These are phyloP conservation scores for Tylopilus sp. DNA, from an alignment of 768 basidiomycete species.

Conservation along the genomic window DNA sequence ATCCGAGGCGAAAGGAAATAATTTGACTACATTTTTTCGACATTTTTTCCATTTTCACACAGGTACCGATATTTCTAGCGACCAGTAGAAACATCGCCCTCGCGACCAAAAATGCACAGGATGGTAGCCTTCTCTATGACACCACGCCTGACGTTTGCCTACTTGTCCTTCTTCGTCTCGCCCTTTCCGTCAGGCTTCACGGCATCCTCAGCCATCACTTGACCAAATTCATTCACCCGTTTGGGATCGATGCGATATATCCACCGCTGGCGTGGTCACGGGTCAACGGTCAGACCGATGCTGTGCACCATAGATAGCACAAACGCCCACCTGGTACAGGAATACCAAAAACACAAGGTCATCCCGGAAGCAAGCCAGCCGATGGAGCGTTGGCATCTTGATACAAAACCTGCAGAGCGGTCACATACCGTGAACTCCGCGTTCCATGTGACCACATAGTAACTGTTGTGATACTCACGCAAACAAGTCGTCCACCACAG, in stretches of 20 bases:
- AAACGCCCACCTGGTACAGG: slow-evolving; percentile 74
- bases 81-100: neutral
- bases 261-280: slow-evolving; percentile 63
- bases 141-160: slow-evolving; percentile 3
- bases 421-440: slow-evolving; percentile 13
- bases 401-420: slow-evolving; percentile 70
- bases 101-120: neutral
- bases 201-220: slow-evolving; percentile 59
- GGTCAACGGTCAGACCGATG: slow-evolving; percentile 11
- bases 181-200: slow-evolving; percentile 36
- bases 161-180: slow-evolving; percentile 60
- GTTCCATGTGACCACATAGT: slow-evolving; percentile 12
- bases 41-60: slow-evolving; percentile 7
- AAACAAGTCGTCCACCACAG: slow-evolving; percentile 90
- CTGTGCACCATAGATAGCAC: slow-evolving; percentile 6
- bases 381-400: slow-evolving; percentile 94
- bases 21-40: neutral
- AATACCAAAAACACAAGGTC: slow-evolving; percentile 91
- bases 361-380: slow-evolving; percentile 86
- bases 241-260: slow-evolving; percentile 96
- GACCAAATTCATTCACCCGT: slow-evolving; percentile 95
- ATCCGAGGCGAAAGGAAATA: neutral
- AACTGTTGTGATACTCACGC: slow-evolving; percentile 50
- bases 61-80: neutral
- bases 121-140: slow-evolving; percentile 1